Percentiles rank a stretch among this genome's conserved stretches.
phyloP scores from a whole-genome alignment of 768 basidiomycete genomes.

The Collybia nuda region DNA sequence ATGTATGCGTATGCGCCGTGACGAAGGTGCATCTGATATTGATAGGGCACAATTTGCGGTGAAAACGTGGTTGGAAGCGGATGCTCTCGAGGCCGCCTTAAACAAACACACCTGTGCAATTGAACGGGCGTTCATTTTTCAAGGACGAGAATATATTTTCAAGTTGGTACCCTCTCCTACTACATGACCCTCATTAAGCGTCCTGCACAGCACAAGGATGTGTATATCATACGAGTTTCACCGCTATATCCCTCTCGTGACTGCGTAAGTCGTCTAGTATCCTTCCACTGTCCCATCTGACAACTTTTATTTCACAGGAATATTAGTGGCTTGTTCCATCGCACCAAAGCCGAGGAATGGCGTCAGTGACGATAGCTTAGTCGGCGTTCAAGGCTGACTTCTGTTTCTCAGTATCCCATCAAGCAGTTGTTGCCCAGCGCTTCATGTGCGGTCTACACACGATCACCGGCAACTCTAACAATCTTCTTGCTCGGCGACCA shows the following conservation, averaged over 20 bases:
- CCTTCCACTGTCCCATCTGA: not conserved
- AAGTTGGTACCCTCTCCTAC: conserved; percentile 48
- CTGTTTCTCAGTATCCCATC: conserved; percentile 50
- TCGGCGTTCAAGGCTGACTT: conserved; percentile 2
- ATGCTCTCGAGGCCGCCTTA: conserved; percentile 61
- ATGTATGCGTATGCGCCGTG: conserved; percentile 61
- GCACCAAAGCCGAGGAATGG: conserved; percentile 66
- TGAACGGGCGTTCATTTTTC: conserved; percentile 67
- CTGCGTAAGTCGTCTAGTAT: conserved; percentile 37
- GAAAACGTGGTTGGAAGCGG: conserved; percentile 70
- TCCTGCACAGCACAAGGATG: conserved; percentile 56
- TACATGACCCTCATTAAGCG: conserved; percentile 6
- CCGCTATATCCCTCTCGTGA: conserved; percentile 58
- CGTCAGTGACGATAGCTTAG: conserved; percentile 37
- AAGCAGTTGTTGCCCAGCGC: conserved; percentile 56
- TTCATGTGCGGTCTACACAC: conserved; percentile 59
- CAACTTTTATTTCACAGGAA: conserved; percentile 27
- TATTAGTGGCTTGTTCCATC: conserved; percentile 45
- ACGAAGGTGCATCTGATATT: conserved; percentile 34
- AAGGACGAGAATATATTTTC: conserved; percentile 73
- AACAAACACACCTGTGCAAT: conserved; percentile 65
- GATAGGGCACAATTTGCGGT: conserved; percentile 64
- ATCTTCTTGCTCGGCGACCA: conserved; percentile 55
- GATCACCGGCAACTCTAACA: conserved; percentile 54
- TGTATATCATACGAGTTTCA: conserved; percentile 70